Base-by-base conservation (phyloP, 1,139 yeast genomes). In the Candida freyschussii region DNA sequence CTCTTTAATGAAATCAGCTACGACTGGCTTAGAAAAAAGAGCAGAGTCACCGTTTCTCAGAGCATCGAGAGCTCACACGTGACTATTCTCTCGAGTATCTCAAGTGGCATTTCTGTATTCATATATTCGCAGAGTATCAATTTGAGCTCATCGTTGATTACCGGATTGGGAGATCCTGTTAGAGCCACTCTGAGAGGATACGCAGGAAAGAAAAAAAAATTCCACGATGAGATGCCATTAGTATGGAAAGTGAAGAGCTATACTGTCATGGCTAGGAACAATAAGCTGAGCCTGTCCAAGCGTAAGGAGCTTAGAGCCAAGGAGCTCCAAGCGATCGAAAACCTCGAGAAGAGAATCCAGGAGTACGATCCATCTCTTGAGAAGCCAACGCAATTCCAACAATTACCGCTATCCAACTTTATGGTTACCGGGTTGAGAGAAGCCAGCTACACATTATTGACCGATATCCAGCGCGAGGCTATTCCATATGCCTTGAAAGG, bases 401-500 rank as follows among this genome's bases (percentile, higher is more conserved):
- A 91, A 41, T 68, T 91, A 17, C 97, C 98, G 6, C 59, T 91
- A 17, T 74, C 93, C 6, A 56, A 64, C 14, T 65, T 66, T 5
- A 82, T 95, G 6, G 50, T 77, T 13, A 68, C 69, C 44, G 98
- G 98, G 3, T 62, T 91, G 26, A 76, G 73, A 39, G 84, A 78
- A 34, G 69, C 84, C 14, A 72, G 78, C 41, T 91, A 80, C 56
- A 67, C 82, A 4, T 70, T 77, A 15, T 59, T 87, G 62, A 91
- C 98, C 0, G 96, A 84, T 36, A 85, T 91, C 37, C 99, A 91
- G 53, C 75, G 71, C 45, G 77, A 76, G 33, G 70, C 96, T 5
- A 84, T 91, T 21, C 84, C 94, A 0, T 62, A 72, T 13, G 79
- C 95, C 1, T 64, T 91, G 41, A 77, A 83, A 48, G 93, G 94